These are phyloP conservation scores for Erysiphe pulchra DNA, from an alignment of 2,329 filamentous ascomycete species.

Conservation along the genomic window DNA sequence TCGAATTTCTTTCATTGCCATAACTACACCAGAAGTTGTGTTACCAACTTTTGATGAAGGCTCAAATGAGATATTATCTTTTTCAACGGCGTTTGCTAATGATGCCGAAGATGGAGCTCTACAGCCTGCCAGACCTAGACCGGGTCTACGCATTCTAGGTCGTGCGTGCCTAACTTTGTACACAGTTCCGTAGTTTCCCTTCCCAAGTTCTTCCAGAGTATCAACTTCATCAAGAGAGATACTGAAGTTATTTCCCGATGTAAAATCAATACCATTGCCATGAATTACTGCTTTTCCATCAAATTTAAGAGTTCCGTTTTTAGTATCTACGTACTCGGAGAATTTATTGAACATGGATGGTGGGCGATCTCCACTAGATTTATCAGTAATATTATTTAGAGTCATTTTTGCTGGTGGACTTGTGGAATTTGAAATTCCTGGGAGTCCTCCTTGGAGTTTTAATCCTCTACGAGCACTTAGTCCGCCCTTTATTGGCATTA, in stretches of 20 bases:
- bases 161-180: conserved; percentile 85
- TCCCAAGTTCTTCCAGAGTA: conserved; percentile 75
- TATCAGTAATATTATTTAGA: conserved; percentile 1
- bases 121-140: conserved; percentile 26
- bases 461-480: conserved; percentile 42
- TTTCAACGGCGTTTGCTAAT: conserved; percentile 13
- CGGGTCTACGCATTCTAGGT: conserved; percentile 28
- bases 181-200: conserved; percentile 94
- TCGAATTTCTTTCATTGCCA: conserved; percentile 99
- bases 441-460: conserved; percentile 24
- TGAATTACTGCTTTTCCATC: conserved; percentile 80
- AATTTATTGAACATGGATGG: conserved; percentile 36
- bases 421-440: conserved; percentile 6
- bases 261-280: conserved; percentile 74
- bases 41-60: conserved; percentile 13
- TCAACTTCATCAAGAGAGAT: conserved; percentile 94
- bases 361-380: conserved; percentile 4
- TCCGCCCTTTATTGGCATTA: conserved; percentile 21
- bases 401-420: conserved; percentile 3
- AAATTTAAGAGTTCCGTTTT: conserved; percentile 78
- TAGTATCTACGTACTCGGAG: conserved; percentile 66
- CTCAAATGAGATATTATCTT: conserved; percentile 11
- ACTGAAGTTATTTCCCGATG: conserved; percentile 65
- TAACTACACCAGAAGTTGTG: conserved; percentile 47
- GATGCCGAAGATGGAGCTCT: conserved; percentile 13